A percentile compares a stretch with the other conserved stretches of the same genome.
Conservation (phyloP, 495 filamentous ascomycete species). For the Penicillium chermesinum region DNA sequence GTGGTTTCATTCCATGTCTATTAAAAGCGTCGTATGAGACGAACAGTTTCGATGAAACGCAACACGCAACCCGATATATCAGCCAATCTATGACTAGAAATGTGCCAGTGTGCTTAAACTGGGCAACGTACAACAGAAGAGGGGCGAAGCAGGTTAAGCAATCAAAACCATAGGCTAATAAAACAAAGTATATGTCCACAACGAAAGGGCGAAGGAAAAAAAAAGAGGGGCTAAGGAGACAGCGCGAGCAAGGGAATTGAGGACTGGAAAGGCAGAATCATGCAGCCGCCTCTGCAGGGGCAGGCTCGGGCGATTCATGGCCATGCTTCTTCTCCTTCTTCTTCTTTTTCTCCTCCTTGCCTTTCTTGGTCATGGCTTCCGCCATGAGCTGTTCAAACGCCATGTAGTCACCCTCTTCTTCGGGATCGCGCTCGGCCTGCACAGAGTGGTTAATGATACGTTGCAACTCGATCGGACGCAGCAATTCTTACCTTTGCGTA, state of each 20-base stretch:
- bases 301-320: slow-evolving; percentile 6
- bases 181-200: neutral
- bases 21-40: neutral
- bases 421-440: slow-evolving; percentile 83
- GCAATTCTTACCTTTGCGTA: slow-evolving; percentile 65
- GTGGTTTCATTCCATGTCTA: neutral
- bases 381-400: slow-evolving; percentile 98
- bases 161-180: slow-evolving; percentile 8
- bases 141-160: slow-evolving; percentile 7
- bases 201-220: neutral
- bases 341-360: slow-evolving; percentile 72
- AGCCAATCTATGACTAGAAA: slow-evolving; percentile 19
- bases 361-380: slow-evolving; percentile 90
- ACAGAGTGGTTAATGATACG: slow-evolving; percentile 2
- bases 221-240: neutral
- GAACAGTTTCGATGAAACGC: neutral
- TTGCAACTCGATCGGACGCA: neutral
- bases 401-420: slow-evolving; percentile 98
- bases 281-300: slow-evolving; percentile 3
- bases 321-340: slow-evolving; percentile 28
- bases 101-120: slow-evolving; percentile 4
- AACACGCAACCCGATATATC: slow-evolving; percentile 6
- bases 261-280: slow-evolving; percentile 1
- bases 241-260: neutral
- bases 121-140: neutral